Conservation (phyloP, 768 basidiomycete genomes). For the Grammothele lineata region DNA sequence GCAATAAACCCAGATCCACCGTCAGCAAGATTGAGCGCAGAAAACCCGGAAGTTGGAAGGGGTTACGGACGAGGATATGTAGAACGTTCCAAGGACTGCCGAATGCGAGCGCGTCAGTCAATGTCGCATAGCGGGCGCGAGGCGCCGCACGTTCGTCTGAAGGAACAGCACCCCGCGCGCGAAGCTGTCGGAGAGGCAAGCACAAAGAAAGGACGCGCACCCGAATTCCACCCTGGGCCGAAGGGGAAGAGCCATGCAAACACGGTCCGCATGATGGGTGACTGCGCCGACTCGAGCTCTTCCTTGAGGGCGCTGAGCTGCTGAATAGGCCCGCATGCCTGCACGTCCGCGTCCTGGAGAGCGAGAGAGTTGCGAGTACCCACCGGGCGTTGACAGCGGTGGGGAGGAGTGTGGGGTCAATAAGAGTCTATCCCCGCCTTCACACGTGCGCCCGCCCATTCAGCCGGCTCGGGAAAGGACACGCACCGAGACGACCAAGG, state of each 20-base stretch:
- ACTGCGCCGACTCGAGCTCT: conserved; percentile 57
- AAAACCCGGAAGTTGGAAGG: conserved; percentile 8
- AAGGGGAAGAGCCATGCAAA: conserved; percentile 87
- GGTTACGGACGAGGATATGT: conserved; percentile 88
- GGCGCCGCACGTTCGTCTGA: conserved; percentile 10
- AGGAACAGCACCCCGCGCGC: too few relatives aligned
- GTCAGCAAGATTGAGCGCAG: conserved; percentile 16
- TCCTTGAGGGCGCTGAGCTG: conserved; percentile 56
- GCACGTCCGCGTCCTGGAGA: conserved; percentile 40
- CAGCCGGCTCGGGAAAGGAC: conserved; percentile 13
- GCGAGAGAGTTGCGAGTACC: neutral
- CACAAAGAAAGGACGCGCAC: conserved; percentile 28
- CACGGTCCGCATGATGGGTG: conserved; percentile 73
- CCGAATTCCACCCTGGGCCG: conserved; percentile 84
- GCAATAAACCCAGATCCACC: too few relatives aligned
- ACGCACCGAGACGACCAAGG: conserved; percentile 21
- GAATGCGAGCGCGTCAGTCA: conserved; percentile 9
- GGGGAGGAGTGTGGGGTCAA: neutral
- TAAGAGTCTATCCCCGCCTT: conserved; percentile 2
- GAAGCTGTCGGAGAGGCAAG: too few relatives aligned
- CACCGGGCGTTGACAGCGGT: neutral
- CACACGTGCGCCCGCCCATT: conserved; percentile 25
- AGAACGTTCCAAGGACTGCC: conserved; percentile 83
- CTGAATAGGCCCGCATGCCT: conserved; percentile 36
- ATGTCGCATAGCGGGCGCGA: neutral